Percentiles rank a stretch among this genome's conserved stretches.
Evolutionary conservation across 1,284 basidiomycete species (phyloP).

Genomic region (Rhizopogon parksii): DNA sequence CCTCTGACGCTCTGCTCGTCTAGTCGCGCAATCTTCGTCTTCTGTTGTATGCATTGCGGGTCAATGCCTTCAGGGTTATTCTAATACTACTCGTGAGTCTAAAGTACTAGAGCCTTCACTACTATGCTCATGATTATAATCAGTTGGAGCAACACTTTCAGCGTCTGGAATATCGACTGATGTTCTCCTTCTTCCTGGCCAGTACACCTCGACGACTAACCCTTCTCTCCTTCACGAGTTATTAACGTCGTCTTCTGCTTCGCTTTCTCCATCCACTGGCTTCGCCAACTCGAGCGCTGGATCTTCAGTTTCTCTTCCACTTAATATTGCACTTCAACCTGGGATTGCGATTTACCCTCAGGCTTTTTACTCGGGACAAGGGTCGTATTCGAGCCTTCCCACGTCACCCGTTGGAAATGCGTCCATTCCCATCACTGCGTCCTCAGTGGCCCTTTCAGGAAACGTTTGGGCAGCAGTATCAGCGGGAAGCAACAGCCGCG

Average conservation of each 20-base stretch:
- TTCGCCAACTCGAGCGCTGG: constrained; percentile 43
- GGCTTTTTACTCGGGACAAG: constrained; percentile 55
- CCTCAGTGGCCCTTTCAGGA: constrained; percentile 55
- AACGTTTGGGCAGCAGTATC: constrained; percentile 63
- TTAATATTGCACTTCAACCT: constrained; percentile 57
- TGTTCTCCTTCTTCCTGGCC: constrained; percentile 63
- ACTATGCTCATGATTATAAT: constrained; percentile 2
- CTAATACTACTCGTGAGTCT: constrained; percentile 60
- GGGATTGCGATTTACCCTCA: constrained; percentile 57
- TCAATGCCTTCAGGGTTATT: constrained; percentile 70
- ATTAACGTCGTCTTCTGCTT: constrained; percentile 55
- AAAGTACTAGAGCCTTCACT: neutral
- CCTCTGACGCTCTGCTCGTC: constrained; percentile 6
- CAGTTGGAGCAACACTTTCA: constrained; percentile 62
- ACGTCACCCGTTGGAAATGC: constrained; percentile 40
- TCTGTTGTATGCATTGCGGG: constrained; percentile 72
- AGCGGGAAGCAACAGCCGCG: constrained; percentile 42
- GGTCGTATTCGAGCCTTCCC: constrained; percentile 52
- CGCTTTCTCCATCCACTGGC: constrained; percentile 51
- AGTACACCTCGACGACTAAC: constrained; percentile 63
- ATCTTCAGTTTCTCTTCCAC: constrained; percentile 47
- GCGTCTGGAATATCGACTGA: constrained; percentile 43
- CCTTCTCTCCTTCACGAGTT: constrained; percentile 63
- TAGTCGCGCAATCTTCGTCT: constrained; percentile 52
- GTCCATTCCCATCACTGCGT: constrained; percentile 45